phyloP scores from a whole-genome alignment of 1,139 yeast species.

The Blastobotrys ciferrii region DNA sequence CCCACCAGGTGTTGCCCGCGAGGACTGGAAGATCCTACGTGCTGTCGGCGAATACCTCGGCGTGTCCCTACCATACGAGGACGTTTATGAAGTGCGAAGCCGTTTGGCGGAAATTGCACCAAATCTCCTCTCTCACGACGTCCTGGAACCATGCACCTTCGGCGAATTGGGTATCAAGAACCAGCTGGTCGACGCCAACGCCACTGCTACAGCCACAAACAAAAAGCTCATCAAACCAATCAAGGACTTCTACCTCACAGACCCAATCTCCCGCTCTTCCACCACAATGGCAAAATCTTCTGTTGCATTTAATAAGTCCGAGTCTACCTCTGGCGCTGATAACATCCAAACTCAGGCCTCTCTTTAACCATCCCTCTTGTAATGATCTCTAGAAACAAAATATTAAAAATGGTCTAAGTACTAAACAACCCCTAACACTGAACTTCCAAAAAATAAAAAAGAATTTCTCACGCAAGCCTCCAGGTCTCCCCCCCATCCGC shows the following conservation, averaged over 20 bases:
- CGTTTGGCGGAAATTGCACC: constrained; percentile 81
- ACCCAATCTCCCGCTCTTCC: constrained; percentile 81
- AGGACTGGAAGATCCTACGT: constrained; percentile 87
- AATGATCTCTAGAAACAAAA: neutral
- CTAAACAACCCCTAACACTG: no score
- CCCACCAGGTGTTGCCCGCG: constrained; percentile 91
- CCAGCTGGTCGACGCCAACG: constrained; percentile 41
- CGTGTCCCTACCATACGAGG: constrained; percentile 74
- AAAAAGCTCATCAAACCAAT: constrained; percentile 59
- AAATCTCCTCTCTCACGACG: constrained; percentile 72
- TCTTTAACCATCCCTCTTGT: neutral
- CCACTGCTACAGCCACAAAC: constrained; percentile 45
- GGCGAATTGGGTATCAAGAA: constrained; percentile 59
- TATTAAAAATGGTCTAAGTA: neutral
- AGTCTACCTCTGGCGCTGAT: constrained; percentile 6
- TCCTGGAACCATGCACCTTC: constrained; percentile 62
- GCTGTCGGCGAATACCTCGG: constrained; percentile 80
- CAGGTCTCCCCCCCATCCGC: no score
- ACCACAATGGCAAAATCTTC: constrained; percentile 86
- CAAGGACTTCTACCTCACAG: constrained; percentile 83
- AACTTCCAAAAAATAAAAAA: no score
- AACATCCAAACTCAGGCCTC: constrained; percentile 5
- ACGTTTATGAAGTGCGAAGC: constrained; percentile 62
- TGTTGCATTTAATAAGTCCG: constrained; percentile 32
- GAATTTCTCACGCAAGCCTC: no score